These are phyloP conservation scores for Linum usitatissimum DNA, from an alignment of 345 rosid species.

Conservation along the genomic window DNA sequence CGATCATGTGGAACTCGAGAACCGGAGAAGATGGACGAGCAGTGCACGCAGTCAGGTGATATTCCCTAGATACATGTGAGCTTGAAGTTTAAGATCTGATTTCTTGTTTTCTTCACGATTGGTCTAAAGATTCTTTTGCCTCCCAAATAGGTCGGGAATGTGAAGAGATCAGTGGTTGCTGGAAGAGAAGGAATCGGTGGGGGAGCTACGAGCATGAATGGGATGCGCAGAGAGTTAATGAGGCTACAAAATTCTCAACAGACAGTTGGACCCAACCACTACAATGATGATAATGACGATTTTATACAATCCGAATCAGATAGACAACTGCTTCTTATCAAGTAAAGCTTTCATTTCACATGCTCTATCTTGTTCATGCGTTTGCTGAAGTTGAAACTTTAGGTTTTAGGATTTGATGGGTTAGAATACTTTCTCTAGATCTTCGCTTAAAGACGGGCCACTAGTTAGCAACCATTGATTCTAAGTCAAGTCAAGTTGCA, in stretches of 20 bases:
- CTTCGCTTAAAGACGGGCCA: no score
- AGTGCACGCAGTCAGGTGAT: slow-evolving; percentile 69
- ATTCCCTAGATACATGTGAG: no score
- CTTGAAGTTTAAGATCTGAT: background rate
- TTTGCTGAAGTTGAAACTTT: no score
- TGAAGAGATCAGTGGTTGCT: slow-evolving; percentile 57
- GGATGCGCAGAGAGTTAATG: slow-evolving; percentile 77
- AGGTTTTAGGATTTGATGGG: no score
- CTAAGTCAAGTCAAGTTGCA: no score
- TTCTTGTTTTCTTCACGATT: background rate
- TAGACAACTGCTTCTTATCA: slow-evolving; percentile 86
- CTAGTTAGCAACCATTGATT: no score
- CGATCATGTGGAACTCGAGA: slow-evolving; percentile 71
- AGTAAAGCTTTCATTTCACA: slow-evolving; percentile 33
- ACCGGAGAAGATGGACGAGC: slow-evolving; percentile 84
- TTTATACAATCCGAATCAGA: slow-evolving; percentile 88
- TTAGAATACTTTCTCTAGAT: no score
- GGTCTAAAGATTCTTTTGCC: background rate
- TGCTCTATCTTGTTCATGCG: background rate
- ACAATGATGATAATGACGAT: slow-evolving; percentile 52
- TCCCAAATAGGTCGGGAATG: slow-evolving; percentile 47
- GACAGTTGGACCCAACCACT: slow-evolving; percentile 47
- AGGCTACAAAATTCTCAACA: slow-evolving; percentile 61
- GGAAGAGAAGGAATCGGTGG: slow-evolving; percentile 40
- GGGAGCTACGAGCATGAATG: slow-evolving; percentile 38